Base-by-base conservation (phyloP, 202 grass and related monocot species). In the Eragrostis tef region DNA sequence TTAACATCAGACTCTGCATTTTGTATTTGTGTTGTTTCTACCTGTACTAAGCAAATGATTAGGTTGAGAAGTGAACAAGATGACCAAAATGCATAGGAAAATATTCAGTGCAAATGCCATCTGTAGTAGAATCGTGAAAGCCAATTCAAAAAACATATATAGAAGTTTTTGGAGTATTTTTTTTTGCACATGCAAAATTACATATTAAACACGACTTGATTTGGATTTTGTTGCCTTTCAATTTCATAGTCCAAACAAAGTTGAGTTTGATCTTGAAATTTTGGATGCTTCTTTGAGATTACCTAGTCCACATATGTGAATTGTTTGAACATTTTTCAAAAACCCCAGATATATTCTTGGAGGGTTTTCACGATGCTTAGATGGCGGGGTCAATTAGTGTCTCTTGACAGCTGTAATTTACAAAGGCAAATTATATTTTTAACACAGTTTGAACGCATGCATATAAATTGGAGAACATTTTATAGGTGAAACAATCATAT, bases 11-110 rank as follows among this genome's bases (percentile, higher is more conserved):
- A 74, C 67, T 73, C 59, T 24, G 43, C 42, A 74, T 26, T 68
- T 60, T 59, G 2, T 44, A 65, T 58, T 44, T 29, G n/a, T 72
- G 20, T 64, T 64, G 54, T 4, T 70, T 65, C 17, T 75, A 59
- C n/a, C 46, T 43, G 84, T 80, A n/a, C 25, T 64, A 64, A 81
- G 36, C 14, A 70, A 71, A 67, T 85, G 63, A 9, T 49, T 62
- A 45, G 13, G 12, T 72, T 27, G 14, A 60, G 43, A 83, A 73
- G 39, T 31, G 2, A 74, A 19, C 9, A 53, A 79, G 9, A 25
- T 65, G 46, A 31, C 47, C 4, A 6, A 61, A 27, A 61, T 27
- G 20, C 16, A 9, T 20, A 24, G 54, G 21, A 24, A 11, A 22
- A 57, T 58, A 58, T 58, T 22, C 54, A 58, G 20, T 58, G 54